Evolutionary conservation across 495 filamentous ascomycete species (phyloP), one percentile per base, ranked within the genome.

Genomic region (Tuber microsphaerosporum): DNA sequence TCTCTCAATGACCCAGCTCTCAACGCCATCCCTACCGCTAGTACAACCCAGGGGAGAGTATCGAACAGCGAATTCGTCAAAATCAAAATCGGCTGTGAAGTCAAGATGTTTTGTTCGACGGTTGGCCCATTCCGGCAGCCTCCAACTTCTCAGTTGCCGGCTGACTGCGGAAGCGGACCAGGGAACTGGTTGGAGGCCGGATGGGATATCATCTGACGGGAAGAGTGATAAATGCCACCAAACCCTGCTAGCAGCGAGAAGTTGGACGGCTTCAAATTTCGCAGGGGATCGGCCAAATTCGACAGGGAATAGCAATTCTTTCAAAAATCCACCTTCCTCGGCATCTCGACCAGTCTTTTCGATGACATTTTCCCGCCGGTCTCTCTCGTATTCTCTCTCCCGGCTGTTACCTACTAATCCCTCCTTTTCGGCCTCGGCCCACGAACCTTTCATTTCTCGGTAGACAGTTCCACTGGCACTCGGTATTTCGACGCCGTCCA

Each of bases 171-270:
- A 92, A 20, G 95, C 96, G 39, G 93, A 94, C 95, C 95, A 99
- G 3, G 91, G 88, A 22, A 76, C 79, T 51, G 72, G 73, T 26
- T 81, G 82, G 69, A 97, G 85, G 74, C 87, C 89, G 14, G 90
- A 89, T 4, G 92, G 92, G 3, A 89, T 86, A 39, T 97, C 93
- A 79, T 98, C 96, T 4, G 92, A 97, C 0, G 95, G 96, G 77
- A 97, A 93, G 19, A 98, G 86, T 31, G 90, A 91, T 9, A 99
- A 89, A 79, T 99, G 95, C 85, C 97, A 97, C 95, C 95, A 99
- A 10, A 94, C 92, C 75, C 95, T 89, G 82, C 93, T 97, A 41
- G 81, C 76, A 51, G 81, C 75, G n/a, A 82, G 75, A 19, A 83
- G 74, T 10, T 83, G 81, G 41, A 74, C 56, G 61, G 79, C 73